These are phyloP conservation scores for Asterophora parasitica DNA, from an alignment of 768 basidiomycete genomes.

Conservation along the genomic window DNA sequence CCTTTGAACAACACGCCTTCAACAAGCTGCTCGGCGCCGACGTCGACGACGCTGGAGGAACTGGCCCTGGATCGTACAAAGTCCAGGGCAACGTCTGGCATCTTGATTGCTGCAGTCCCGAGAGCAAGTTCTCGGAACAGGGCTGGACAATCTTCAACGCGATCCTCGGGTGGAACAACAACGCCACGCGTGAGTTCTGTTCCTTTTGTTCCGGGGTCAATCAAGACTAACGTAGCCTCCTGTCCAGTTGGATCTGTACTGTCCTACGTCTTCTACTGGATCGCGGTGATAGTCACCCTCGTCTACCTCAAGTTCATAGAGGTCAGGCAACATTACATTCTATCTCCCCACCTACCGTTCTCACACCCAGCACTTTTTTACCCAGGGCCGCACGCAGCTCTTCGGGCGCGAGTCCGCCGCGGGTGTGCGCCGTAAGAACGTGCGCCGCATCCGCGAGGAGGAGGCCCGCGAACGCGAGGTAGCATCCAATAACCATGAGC, in stretches of 20 bases:
- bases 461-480: neutral
- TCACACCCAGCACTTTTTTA: neutral
- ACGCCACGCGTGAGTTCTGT: constrained; percentile 51
- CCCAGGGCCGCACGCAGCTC: constrained; percentile 59
- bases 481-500: neutral
- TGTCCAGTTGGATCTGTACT: constrained; percentile 66
- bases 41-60: constrained; percentile 60
- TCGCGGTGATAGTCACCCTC: constrained; percentile 68
- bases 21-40: constrained; percentile 66
- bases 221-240: neutral
- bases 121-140: constrained; percentile 40
- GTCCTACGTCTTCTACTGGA: constrained; percentile 92
- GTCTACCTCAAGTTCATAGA: constrained; percentile 63
- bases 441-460: constrained; percentile 14
- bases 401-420: constrained; percentile 54
- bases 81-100: constrained; percentile 88
- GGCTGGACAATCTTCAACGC: constrained; percentile 84
- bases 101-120: constrained; percentile 73
- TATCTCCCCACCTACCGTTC: neutral
- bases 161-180: constrained; percentile 86
- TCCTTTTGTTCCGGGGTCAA: too few species aligned
- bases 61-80: constrained; percentile 81
- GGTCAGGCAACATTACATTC: constrained; percentile 27
- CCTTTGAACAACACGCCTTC: constrained; percentile 68
- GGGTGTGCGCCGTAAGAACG: constrained; percentile 29